A percentile compares a stretch with the other conserved stretches of the same genome.
phyloP scores from a whole-genome alignment of 345 rosid genomes.

The Mallotus nudiflorus region DNA sequence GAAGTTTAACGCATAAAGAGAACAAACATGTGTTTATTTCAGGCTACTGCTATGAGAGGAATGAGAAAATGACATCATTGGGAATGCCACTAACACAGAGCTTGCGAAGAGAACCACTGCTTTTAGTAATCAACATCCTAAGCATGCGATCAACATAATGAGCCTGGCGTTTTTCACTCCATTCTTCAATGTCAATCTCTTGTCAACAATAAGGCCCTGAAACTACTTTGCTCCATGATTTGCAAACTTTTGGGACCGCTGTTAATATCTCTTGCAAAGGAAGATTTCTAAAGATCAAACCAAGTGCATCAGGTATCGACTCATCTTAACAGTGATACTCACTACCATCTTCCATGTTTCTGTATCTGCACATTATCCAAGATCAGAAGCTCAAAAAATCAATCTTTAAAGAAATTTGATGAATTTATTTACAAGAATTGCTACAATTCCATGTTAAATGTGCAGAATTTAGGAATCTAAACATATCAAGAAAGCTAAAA shows the following conservation, averaged over 20 bases:
- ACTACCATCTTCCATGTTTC: slow-evolving; percentile 34
- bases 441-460: background rate
- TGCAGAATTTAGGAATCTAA: slow-evolving; percentile 5
- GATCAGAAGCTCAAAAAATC: background rate
- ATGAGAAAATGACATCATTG: slow-evolving; percentile 55
- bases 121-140: slow-evolving; percentile 59
- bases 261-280: slow-evolving; percentile 66
- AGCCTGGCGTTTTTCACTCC: slow-evolving; percentile 55
- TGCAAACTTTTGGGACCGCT: slow-evolving; percentile 83
- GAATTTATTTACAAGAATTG: no score
- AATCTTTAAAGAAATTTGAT: background rate
- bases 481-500: background rate
- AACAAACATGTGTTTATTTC: background rate
- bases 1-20: background rate
- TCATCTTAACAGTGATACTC: slow-evolving; percentile 75
- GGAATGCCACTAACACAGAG: slow-evolving; percentile 59
- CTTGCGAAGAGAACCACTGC: slow-evolving; percentile 75
- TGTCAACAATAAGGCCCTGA: slow-evolving; percentile 95
- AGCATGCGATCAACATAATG: slow-evolving; percentile 66
- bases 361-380: slow-evolving; percentile 9
- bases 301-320: slow-evolving; percentile 81
- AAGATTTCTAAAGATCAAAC: slow-evolving; percentile 68
- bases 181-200: slow-evolving; percentile 78
- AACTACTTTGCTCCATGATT: slow-evolving; percentile 77
- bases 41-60: slow-evolving; percentile 76